Base-by-base conservation (phyloP, 768 basidiomycete species). In the Suillus occidentalis region DNA sequence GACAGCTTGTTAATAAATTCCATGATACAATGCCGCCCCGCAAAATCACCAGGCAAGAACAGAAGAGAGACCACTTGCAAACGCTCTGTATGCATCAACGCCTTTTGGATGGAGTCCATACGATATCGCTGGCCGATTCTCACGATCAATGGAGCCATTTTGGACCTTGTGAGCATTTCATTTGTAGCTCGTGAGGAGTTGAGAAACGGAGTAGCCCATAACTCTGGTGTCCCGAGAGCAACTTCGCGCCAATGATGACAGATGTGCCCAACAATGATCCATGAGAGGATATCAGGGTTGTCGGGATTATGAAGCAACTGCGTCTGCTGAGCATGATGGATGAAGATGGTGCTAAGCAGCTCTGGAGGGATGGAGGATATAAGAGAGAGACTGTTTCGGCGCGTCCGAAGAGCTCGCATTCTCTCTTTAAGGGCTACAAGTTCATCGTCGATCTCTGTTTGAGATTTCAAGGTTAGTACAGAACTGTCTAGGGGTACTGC, bases 161-260 rank as follows among this genome's bases (percentile, higher is more conserved):
- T 83, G 6, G 84, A 85, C 34, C 83, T 76, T 45, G 69, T 72
- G 25, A 85, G 65, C 75, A 84, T 80, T 69, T 81, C 81, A 63
- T 78, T 73, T 18, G 76, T 77, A 79, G 80, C 81, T 37, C 65
- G 68, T 13, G 73, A 75, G 31, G 72, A 75, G 13, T 67, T 69
- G 52, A 81, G 78, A 3, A 76, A 69, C 28, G 78, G 72, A 50
- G 69, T 71, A 20, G 76, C 73, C 82, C 82, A 84, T 40, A 84
- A 70, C 20, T 59, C 65, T 3, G 82, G 80, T 58, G 73, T 78
- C 42, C 69, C 71, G 5, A 82, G 64, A 12, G 81, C 80, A 2
- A 82, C 77, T 0, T 74, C 64, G 36, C 82, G 77, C 81, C 80
- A 83, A 47, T 79, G 75, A 28, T 14, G 20, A 55, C 57, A 68